Evolutionary conservation across 2,329 filamentous ascomycete genomes (phyloP), one percentile per base, ranked within the genome.

Genomic region (Cryphonectria radicalis): DNA sequence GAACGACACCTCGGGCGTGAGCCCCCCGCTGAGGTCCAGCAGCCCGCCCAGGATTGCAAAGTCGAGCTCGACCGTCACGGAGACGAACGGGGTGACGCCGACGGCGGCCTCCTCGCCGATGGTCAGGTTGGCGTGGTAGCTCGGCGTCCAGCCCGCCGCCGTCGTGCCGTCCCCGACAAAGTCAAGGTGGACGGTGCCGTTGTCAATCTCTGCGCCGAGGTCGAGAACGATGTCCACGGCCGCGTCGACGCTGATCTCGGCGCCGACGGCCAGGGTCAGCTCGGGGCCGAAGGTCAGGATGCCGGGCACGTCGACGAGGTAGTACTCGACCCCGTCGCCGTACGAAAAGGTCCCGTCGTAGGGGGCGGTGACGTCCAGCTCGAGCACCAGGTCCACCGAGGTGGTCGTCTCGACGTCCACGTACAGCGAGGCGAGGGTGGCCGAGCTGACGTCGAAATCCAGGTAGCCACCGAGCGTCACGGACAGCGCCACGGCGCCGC

Each of bases 371-470:
- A 83, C 77, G 22, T 79, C 77, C 53, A 81, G 77, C 43, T 78
- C 78, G 35, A 85, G 67, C 25, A 74, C 79, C 3, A 85, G 73
- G 46, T 80, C 77, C 2, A 81, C 79, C 22, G 77, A 77, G 67
- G 84, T 77, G 32, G 75, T 74, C 32, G 82, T 78, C 67, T 84
- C 81, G 72, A 85, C 78, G 72, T 85, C 82, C 62, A 85, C 82
- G 75, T 80, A 81, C 6, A 85, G 77, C 37, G 77, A 74, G 60
- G 82, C 74, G 6, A 82, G 74, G 57, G 77, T 75, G 57, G 77
- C 76, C n/a, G 73, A 72, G 63, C 77, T 75, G 72, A 84, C 80
- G 73, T 80, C 80, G 76, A 82, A 84, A 65, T 78, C 77, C n/a
- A 85, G 77, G 70, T 81, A 80, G 46, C 83, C 83, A 1, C 82